Evolutionary conservation across 2,329 filamentous ascomycete genomes (phyloP), one percentile per base, ranked within the genome.

Genomic region (Stylonectria norvegica): DNA sequence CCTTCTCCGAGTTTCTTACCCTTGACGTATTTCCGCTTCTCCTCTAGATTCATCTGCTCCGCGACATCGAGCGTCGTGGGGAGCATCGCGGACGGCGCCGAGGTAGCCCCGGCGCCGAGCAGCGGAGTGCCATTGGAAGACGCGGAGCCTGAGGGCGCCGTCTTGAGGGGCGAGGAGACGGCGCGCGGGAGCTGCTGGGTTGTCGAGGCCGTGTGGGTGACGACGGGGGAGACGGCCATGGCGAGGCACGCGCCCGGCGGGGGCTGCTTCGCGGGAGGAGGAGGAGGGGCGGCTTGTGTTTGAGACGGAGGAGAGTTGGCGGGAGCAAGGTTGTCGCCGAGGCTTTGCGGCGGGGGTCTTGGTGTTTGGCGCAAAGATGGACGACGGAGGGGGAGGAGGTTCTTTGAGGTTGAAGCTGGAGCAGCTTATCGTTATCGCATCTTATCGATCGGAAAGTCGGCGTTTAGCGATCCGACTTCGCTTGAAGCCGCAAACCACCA

Each of bases 1-100:
- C 93, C 93, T 67, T 95, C 89, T 64, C 93, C 93, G 45, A 98
- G 80, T 61, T 93, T 93, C 63, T 86, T 89, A 84, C 86, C 88
- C 71, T 94, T 95, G 51, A 93, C 79, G 64, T 95, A 98, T 72
- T 93, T 95, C 52, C 79, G 77, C 65, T 89, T 89, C 58, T 89
- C 85, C 36, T 85, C 80, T 43, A 87, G 82, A 60, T 91, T 91
- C 63, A 90, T 75, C 61, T 88, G 83, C 65, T 91, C 86, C n/a
- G 86, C 75, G n/a, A 82, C 63, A 56, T 84, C 80, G 42, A 79
- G 67, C 12, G 66, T 69, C 10, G 67, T 53, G 7, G 66, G 63
- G 9, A 60, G 51, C 16, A 61, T 57, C 6, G 59, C 50, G 10
- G 56, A 54, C 20, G 55, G 58, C 14, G 51, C 56, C 15, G 56